Percentiles rank a stretch among this genome's conserved stretches.
phyloP scores from a whole-genome alignment of 768 basidiomycete genomes.

The Collybiopsis luxurians region DNA sequence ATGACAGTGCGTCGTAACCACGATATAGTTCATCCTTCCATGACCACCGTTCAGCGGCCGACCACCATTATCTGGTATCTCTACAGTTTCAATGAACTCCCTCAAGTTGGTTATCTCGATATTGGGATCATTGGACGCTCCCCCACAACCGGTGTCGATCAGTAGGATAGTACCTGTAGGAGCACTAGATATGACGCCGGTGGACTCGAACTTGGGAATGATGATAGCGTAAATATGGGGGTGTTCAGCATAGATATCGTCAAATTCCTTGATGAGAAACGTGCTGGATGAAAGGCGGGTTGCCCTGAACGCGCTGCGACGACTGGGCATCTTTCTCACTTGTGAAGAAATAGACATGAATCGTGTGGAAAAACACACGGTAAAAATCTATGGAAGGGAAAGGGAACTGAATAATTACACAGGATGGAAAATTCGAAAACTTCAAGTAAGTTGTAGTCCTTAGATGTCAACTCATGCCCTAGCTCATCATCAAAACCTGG shows the following conservation, averaged over 20 bases:
- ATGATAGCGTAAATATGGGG: conserved; percentile 55
- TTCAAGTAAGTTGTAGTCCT: too few relatives aligned
- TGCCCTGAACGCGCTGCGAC: conserved; percentile 30
- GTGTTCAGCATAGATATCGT: conserved; percentile 49
- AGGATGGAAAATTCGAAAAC: too few relatives aligned
- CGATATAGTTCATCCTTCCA: conserved; percentile 39
- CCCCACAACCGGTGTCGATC: conserved; percentile 57
- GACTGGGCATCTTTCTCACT: too few relatives aligned
- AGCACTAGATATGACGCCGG: not conserved
- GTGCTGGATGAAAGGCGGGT: conserved; percentile 29
- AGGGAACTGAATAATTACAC: too few relatives aligned
- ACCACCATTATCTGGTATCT: conserved; percentile 38
- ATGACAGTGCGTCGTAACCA: conserved; percentile 53
- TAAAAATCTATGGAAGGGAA: too few relatives aligned
- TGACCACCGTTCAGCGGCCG: conserved; percentile 38
- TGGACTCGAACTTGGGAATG: conserved; percentile 19
- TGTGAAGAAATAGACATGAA: too few relatives aligned
- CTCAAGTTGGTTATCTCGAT: conserved; percentile 41
- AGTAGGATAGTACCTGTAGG: conserved; percentile 35
- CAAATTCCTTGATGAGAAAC: conserved; percentile 48
- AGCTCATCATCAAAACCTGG: too few relatives aligned
- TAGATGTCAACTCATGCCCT: too few relatives aligned
- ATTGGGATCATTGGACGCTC: conserved; percentile 36
- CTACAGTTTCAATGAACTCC: conserved; percentile 47
- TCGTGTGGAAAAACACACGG: too few relatives aligned